Evolutionary conservation across 148 eudicot species (phyloP), one percentile per base, ranked within the genome.

Genomic region (Hydrangea macrophylla): DNA sequence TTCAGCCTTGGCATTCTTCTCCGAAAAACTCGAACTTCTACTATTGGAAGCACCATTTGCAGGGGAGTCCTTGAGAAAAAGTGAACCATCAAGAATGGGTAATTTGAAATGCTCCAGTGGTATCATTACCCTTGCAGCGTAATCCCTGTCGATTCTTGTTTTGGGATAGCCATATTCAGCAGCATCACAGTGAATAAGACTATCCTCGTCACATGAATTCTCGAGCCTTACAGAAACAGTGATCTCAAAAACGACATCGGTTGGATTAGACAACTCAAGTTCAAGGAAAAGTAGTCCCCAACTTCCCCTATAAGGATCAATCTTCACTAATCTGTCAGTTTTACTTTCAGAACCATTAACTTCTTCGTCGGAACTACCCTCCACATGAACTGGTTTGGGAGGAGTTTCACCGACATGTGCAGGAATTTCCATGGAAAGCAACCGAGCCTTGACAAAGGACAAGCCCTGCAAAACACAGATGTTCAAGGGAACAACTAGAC

Each of bases 271-370:
- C 61, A 94, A 67, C 79, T 94, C 97, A 58, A 94, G 83, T 73
- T 94, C 98, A 58, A 90, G 92, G 77, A 94, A 94, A 24, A 96
- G 89, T 8, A 94, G 70, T 23, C 98, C 98, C 97, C 97, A 94
- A 58, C 97, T 90, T 64, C 98, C 98, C 78, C 96, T 82, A 70
- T 94, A 88, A 25, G 98, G 97, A 68, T 94, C 96, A 23, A 88
- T 94, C 77, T 87, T 90, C 50, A 94, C 87, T 70, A 90, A 77
- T 70, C 79, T 78, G 63, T 88, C 96, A 15, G 80, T 67, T 62
- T 78, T 84, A 65, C 67, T 76, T 33, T 81, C 79, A 4, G 70
- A 71, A 57, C 74, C 62, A 48, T 62, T 57, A 30, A 48, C 77
- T 66, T 67, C 70, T 61, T 76, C 74, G n/a, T 61, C 22, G 50